Percentiles rank a stretch among this genome's conserved stretches.
phyloP scores from a whole-genome alignment of 345 rosid genomes.

The Microcos paniculata region DNA sequence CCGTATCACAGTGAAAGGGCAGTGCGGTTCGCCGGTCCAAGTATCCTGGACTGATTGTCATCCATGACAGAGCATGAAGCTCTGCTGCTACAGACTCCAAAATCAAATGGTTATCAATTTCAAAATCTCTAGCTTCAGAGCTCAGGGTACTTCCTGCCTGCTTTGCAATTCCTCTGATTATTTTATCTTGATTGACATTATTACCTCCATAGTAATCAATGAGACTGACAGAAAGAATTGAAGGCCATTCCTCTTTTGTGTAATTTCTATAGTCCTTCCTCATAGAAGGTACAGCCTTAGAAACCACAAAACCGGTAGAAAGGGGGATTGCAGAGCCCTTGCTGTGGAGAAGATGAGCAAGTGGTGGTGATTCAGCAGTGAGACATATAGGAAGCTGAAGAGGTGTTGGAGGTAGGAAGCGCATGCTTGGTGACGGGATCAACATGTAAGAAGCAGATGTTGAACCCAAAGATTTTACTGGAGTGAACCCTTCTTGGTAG shows the following conservation, averaged over 20 bases:
- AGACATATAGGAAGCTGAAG: conserved; percentile 93
- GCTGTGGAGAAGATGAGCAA: conserved; percentile 98
- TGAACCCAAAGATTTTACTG: conserved; percentile 90
- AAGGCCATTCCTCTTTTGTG: conserved; percentile 93
- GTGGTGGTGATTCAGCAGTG: conserved; percentile 98
- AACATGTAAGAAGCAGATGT: conserved; percentile 76
- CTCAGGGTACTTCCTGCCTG: conserved; percentile 53
- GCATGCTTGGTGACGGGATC: conserved; percentile 96
- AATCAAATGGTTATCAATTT: conserved; percentile 71
- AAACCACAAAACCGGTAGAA: conserved; percentile 86
- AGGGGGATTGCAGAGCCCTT: conserved; percentile 88
- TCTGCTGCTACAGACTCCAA: conserved; percentile 86
- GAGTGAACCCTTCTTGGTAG: conserved; percentile 87
- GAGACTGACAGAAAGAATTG: conserved; percentile 80
- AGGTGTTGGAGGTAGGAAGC: conserved; percentile 87
- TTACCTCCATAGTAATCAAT: conserved; percentile 82
- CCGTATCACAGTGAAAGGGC: conserved; percentile 97
- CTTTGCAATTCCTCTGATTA: conserved; percentile 49
- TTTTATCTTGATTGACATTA: conserved; percentile 50
- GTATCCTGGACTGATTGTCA: conserved; percentile 93
- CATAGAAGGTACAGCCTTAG: conserved; percentile 89
- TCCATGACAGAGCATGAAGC: conserved; percentile 97
- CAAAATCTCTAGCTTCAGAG: conserved; percentile 71
- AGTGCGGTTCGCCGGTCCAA: conserved; percentile 81
- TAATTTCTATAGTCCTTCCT: conserved; percentile 68